phyloP scores from a whole-genome alignment of 1,284 basidiomycete genomes.

The Ustilago esculenta region DNA sequence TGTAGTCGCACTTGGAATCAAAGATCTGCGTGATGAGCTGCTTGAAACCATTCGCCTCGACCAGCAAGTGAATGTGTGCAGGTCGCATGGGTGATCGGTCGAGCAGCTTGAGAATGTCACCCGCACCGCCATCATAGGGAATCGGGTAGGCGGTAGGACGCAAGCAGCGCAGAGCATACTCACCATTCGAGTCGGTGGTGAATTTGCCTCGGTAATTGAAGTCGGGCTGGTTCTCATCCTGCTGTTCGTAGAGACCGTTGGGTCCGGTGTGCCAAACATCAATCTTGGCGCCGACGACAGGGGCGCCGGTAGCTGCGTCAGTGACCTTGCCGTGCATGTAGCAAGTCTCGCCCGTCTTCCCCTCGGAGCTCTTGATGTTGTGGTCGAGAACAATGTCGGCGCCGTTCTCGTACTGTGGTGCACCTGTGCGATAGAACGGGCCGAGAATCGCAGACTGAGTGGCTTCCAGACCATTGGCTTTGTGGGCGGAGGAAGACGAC shows the following conservation, averaged over 20 bases:
- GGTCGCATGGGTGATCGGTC: slow-evolving; percentile 68
- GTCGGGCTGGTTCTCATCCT: slow-evolving; percentile 67
- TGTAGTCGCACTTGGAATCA: slow-evolving; percentile 66
- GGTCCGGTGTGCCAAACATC: slow-evolving; percentile 68
- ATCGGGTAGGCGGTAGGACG: slow-evolving; percentile 68
- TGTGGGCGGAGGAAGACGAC: slow-evolving; percentile 36
- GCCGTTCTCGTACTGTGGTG: slow-evolving; percentile 63
- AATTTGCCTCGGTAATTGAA: slow-evolving; percentile 65
- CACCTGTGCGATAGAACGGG: slow-evolving; percentile 66
- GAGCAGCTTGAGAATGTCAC: slow-evolving; percentile 66
- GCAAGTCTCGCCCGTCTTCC: slow-evolving; percentile 60
- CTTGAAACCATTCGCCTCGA: slow-evolving; percentile 35
- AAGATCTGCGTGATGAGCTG: slow-evolving; percentile 62
- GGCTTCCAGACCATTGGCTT: slow-evolving; percentile 12
- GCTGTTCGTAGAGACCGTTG: slow-evolving; percentile 68
- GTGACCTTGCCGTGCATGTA: slow-evolving; percentile 64
- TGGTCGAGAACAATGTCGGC: slow-evolving; percentile 52
- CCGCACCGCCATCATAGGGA: slow-evolving; percentile 67
- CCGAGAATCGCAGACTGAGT: slow-evolving; percentile 66
- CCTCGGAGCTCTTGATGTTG: slow-evolving; percentile 57
- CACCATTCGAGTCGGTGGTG: slow-evolving; percentile 64
- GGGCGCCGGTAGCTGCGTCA: slow-evolving; percentile 62
- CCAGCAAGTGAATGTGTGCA: slow-evolving; percentile 66
- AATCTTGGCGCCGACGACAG: slow-evolving; percentile 64
- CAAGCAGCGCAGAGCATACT: slow-evolving; percentile 64